Percentiles rank a stretch among this genome's conserved stretches.
phyloP scores from a whole-genome alignment of 23 red algal genomes.

The Gracilaria gracilis region DNA sequence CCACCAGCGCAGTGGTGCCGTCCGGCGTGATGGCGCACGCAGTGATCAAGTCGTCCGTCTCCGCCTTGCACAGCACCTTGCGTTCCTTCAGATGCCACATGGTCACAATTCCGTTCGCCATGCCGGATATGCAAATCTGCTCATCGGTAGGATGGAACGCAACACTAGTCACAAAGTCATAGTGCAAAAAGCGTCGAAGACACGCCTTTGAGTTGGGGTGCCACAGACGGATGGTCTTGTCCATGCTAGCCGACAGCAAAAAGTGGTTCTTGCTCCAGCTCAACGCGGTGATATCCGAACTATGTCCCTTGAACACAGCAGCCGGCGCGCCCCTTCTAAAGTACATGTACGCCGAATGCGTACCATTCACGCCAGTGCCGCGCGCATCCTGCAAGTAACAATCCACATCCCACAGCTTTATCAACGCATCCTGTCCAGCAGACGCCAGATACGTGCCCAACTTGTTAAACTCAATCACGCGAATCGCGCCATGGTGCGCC shows the following conservation, averaged over 20 bases:
- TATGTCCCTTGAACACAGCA: slow-evolving; percentile 69
- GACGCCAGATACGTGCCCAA: slow-evolving; percentile 80
- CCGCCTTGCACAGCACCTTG: slow-evolving; percentile 66
- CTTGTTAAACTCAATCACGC: slow-evolving; percentile 76
- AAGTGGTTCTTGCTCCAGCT: slow-evolving; percentile 91
- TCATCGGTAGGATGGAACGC: slow-evolving; percentile 89
- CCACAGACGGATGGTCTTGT: slow-evolving; percentile 94
- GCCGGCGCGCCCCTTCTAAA: slow-evolving; percentile 53
- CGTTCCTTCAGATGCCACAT: slow-evolving; percentile 87
- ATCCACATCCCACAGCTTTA: slow-evolving; percentile 84
- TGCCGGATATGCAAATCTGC: slow-evolving; percentile 86
- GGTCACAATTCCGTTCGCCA: slow-evolving; percentile 70
- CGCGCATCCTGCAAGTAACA: slow-evolving; percentile 46
- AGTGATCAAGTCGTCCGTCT: slow-evolving; percentile 82
- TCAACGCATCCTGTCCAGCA: slow-evolving; percentile 73
- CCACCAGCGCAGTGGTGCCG: slow-evolving; percentile 85
- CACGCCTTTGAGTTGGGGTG: slow-evolving; percentile 75
- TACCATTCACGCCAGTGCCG: too few relatives aligned
- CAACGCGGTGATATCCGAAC: slow-evolving; percentile 65
- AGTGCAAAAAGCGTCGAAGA: slow-evolving; percentile 82
- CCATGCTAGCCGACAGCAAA: slow-evolving; percentile 82
- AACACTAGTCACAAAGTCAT: slow-evolving; percentile 89
- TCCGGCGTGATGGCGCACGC: slow-evolving; percentile 87
- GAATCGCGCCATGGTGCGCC: slow-evolving; percentile 83
- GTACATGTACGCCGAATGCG: slow-evolving; percentile 46